Evolutionary conservation across 805 yeast genomes (phyloP).

Genomic region (Teunomyces atbi): DNA sequence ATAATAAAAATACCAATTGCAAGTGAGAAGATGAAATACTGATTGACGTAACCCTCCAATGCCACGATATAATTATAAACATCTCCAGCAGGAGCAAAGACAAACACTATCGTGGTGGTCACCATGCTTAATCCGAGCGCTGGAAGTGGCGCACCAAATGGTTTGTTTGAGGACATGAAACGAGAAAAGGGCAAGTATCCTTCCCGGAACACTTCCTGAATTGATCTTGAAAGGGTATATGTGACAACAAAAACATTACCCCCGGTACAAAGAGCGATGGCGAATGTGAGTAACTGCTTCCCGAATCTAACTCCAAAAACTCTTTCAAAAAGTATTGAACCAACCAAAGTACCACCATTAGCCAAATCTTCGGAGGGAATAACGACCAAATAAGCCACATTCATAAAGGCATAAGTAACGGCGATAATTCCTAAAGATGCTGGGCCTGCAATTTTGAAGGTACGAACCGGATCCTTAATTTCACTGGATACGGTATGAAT

Average conservation of each 20-base stretch:
- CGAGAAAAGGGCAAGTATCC: constrained; percentile 57
- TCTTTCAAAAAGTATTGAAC: constrained; percentile 55
- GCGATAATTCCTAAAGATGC: constrained; percentile 47
- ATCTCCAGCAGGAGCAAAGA: constrained; percentile 46
- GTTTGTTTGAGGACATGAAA: constrained; percentile 54
- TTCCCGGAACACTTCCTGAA: constrained; percentile 64
- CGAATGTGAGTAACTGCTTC: constrained; percentile 50
- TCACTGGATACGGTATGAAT: constrained; percentile 63
- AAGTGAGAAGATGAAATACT: constrained; percentile 48
- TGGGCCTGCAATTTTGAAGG: constrained; percentile 63
- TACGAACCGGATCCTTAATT: constrained; percentile 55
- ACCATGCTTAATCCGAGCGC: constrained; percentile 44
- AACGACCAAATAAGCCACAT: constrained; percentile 55
- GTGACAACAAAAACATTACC: constrained; percentile 63
- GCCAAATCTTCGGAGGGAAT: constrained; percentile 54
- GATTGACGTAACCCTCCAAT: constrained; percentile 51
- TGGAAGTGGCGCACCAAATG: constrained; percentile 55
- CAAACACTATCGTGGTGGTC: constrained; percentile 40
- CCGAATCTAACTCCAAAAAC: constrained; percentile 55
- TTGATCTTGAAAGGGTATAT: constrained; percentile 58
- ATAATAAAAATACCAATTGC: constrained; percentile 59
- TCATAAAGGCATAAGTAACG: constrained; percentile 49
- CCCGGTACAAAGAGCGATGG: constrained; percentile 60
- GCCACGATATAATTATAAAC: constrained; percentile 52
- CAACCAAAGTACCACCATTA: constrained; percentile 56